Percentiles rank a stretch among this genome's conserved stretches.
These are phyloP conservation scores for Solanum ossicruentum DNA, from an alignment of 257 asterid species.

Conservation along the genomic window DNA sequence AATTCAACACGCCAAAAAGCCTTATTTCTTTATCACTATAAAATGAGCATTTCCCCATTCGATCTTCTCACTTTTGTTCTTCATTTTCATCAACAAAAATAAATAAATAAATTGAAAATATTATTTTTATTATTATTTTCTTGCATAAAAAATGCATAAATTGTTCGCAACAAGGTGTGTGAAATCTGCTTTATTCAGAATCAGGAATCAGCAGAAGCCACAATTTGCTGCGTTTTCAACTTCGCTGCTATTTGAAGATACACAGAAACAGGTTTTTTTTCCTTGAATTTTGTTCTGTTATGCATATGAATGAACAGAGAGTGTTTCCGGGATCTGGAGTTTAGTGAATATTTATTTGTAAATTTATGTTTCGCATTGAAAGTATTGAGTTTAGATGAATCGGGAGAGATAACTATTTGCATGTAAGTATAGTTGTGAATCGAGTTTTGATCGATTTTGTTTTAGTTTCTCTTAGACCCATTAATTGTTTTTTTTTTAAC, in stretches of 20 bases:
- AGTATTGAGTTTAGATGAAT: background rate
- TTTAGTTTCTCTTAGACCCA: background rate
- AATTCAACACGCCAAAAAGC: background rate
- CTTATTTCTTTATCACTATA: background rate
- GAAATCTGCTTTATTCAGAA: constrained; percentile 29
- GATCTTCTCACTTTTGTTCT: background rate
- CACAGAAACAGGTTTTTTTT: constrained; percentile 63
- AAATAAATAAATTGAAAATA: background rate
- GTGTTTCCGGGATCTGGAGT: background rate
- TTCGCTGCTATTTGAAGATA: constrained; percentile 73
- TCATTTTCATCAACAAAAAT: background rate
- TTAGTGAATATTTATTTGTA: background rate
- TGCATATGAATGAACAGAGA: background rate
- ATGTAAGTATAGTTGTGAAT: background rate
- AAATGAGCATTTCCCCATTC: background rate
- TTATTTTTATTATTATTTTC: background rate
- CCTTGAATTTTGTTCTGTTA: background rate
- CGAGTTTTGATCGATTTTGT: background rate
- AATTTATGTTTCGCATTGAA: background rate
- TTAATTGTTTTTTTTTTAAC: background rate
- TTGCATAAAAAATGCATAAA: constrained; percentile 35
- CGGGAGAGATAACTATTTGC: background rate
- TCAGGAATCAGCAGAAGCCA: constrained; percentile 8
- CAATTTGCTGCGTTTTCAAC: constrained; percentile 51
- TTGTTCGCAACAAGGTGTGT: constrained; percentile 44